phyloP scores from a whole-genome alignment of 192 early-diverging fungal species.

The Chytriomyces confervae region DNA sequence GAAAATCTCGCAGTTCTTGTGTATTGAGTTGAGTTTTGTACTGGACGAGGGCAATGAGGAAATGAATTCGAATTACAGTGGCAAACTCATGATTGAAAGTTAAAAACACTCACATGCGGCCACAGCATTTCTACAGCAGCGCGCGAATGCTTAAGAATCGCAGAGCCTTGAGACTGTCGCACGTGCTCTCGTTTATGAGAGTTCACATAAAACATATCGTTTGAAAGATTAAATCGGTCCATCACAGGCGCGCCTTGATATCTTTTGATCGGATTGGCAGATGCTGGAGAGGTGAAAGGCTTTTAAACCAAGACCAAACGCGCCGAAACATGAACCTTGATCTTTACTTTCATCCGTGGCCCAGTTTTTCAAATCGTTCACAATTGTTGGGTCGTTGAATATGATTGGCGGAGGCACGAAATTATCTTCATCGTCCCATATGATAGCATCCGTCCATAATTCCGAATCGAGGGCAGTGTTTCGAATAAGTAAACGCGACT shows the following conservation, averaged over 20 bases:
- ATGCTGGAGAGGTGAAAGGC: background rate
- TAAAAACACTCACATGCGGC: slow-evolving; percentile 62
- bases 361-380: slow-evolving; percentile 48
- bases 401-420: slow-evolving; percentile 48
- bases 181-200: slow-evolving; percentile 74
- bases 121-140: slow-evolving; percentile 83
- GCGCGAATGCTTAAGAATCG: slow-evolving; percentile 83
- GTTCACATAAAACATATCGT: slow-evolving; percentile 86
- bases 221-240: slow-evolving; percentile 85
- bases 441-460: slow-evolving; percentile 76
- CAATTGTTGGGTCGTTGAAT: slow-evolving; percentile 76
- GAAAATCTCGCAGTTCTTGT: slow-evolving; percentile 84
- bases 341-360: background rate
- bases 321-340: background rate
- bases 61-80: background rate
- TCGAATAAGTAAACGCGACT: slow-evolving; percentile 14
- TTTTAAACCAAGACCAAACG: background rate
- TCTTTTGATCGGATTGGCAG: background rate
- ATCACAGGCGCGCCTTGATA: slow-evolving; percentile 40
- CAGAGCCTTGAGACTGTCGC: slow-evolving; percentile 85
- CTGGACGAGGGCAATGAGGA: slow-evolving; percentile 41
- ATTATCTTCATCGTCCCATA: slow-evolving; percentile 76
- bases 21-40: slow-evolving; percentile 85
- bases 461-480: slow-evolving; percentile 72
- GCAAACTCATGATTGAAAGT: too few species aligned